Evolutionary conservation across 805 yeast genomes (phyloP), one percentile per base, ranked within the genome.

Genomic region (Yarrowia divulgata): DNA sequence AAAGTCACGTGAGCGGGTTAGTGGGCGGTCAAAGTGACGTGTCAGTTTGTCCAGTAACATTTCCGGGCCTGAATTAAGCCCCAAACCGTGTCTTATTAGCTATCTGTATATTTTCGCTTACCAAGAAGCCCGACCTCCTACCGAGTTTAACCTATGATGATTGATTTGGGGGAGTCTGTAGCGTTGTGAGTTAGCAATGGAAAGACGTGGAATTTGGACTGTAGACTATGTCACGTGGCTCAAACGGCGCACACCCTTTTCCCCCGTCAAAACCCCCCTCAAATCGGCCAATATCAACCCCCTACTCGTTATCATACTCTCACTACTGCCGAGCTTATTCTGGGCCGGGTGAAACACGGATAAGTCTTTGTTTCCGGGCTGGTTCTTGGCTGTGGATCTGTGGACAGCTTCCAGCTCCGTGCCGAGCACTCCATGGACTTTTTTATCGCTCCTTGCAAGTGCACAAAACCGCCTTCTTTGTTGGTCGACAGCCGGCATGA

Each of bases 111-210:
- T 32, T 18, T 29, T 19, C 34, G 60, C 60, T 54, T 54, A 37
- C 45, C 60, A 13, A 37, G 32, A 19, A 32, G 14, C 18, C 43
- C 43, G 58, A 14, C 9, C 58, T 52, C 58, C 58, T 34, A 54
- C 45, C 60, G 60, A 54, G 43, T 18, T 54, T 54, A 54, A 54
- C 45, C 32, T 23, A 23, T 23, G 29, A 23, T 23, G 29, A 23
- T 23, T 2, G 4, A 23, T 23, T 23, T 23, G 4, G 29, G 29
- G 4, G 2, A 4, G 29, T 23, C 29, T 23, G 29, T 23, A 23
- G 29, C 29, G 29, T 23, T 19, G 6, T 49, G 54, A 32, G 13
- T 32, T 9, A 5, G 18, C 13, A 1, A 2, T 3, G 23, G 19
- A 49, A 16, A 1, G 32, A 14, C 14, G 4, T 4, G 23, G 16